phyloP scores from a whole-genome alignment of 1,284 basidiomycete species.

The Amylostereum areolatum region DNA sequence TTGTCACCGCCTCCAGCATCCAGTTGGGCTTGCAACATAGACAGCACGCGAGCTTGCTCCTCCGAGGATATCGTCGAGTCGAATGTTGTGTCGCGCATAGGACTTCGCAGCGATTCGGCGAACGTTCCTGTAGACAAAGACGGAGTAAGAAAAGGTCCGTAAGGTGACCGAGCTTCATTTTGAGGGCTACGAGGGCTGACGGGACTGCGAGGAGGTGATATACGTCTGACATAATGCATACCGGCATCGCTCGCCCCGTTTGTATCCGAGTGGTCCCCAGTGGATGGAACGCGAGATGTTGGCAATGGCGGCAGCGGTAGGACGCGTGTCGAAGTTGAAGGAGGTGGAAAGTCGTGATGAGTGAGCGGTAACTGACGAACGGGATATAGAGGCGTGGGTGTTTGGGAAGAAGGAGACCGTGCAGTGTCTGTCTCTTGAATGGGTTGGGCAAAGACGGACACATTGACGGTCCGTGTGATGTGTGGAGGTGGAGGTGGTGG shows the following conservation, averaged over 20 bases:
- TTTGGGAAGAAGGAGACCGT: constrained; percentile 9
- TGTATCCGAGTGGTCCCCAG: background rate
- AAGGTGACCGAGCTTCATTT: constrained; percentile 22
- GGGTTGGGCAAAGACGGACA: constrained; percentile 14
- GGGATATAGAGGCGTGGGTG: background rate
- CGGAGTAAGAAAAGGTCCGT: constrained; percentile 17
- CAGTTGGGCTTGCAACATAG: background rate
- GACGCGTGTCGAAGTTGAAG: constrained; percentile 4
- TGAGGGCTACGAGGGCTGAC: constrained; percentile 42
- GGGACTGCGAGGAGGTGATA: constrained; percentile 56
- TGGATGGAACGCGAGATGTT: background rate
- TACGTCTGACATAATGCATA: constrained; percentile 7
- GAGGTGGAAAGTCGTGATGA: background rate
- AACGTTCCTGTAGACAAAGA: constrained; percentile 6
- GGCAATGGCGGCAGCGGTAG: constrained; percentile 9
- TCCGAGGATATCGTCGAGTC: background rate
- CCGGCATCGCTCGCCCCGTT: constrained; percentile 5
- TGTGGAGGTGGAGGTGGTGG: constrained; percentile 4
- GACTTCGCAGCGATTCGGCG: constrained; percentile 3
- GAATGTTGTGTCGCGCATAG: background rate
- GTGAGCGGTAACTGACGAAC: constrained; percentile 10
- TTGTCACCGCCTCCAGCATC: background rate
- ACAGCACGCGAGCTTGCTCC: background rate
- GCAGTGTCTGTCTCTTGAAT: constrained; percentile 13
- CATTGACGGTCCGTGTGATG: constrained; percentile 8